phyloP scores from a whole-genome alignment of 2,329 filamentous ascomycete genomes.

The Aspergillus glaucus region DNA sequence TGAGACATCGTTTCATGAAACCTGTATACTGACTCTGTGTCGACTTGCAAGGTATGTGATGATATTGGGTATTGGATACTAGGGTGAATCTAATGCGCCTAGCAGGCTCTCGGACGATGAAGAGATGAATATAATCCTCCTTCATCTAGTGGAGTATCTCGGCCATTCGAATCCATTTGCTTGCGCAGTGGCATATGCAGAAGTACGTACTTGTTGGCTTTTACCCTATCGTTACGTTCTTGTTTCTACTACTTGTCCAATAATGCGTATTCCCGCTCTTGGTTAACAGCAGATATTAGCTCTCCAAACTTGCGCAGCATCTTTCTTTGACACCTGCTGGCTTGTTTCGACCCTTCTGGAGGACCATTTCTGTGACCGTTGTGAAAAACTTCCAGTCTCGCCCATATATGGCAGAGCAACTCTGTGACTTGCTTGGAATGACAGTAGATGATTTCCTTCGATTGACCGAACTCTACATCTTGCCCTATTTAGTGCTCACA shows the following conservation, averaged over 20 bases:
- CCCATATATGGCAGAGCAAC: conserved; percentile 72
- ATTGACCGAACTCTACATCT: conserved; percentile 69
- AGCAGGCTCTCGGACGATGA: conserved; percentile 64
- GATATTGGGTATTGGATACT: conserved; percentile 2
- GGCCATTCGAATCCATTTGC: conserved; percentile 76
- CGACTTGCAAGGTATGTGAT: conserved; percentile 62
- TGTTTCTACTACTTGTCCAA: too few species aligned
- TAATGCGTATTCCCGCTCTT: neutral
- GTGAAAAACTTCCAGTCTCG: conserved; percentile 73
- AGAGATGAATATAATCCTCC: conserved; percentile 77
- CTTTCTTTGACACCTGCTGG: conserved; percentile 57
- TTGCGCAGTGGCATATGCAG: conserved; percentile 74
- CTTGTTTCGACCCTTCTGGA: conserved; percentile 83
- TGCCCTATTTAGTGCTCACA: conserved; percentile 79
- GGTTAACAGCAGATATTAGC: conserved; percentile 31
- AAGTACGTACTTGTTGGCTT: conserved; percentile 45
- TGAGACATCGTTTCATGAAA: conserved; percentile 66
- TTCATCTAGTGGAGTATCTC: conserved; percentile 78
- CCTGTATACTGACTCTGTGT: conserved; percentile 79
- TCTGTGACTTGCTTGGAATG: conserved; percentile 75
- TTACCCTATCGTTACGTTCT: neutral
- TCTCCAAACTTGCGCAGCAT: conserved; percentile 64
- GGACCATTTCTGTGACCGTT: conserved; percentile 70
- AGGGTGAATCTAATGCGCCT: neutral
- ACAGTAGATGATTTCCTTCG: conserved; percentile 68